Evolutionary conservation across 805 yeast genomes (phyloP), one percentile per base, ranked within the genome.

Genomic region (Myxozyma mucilagina): DNA sequence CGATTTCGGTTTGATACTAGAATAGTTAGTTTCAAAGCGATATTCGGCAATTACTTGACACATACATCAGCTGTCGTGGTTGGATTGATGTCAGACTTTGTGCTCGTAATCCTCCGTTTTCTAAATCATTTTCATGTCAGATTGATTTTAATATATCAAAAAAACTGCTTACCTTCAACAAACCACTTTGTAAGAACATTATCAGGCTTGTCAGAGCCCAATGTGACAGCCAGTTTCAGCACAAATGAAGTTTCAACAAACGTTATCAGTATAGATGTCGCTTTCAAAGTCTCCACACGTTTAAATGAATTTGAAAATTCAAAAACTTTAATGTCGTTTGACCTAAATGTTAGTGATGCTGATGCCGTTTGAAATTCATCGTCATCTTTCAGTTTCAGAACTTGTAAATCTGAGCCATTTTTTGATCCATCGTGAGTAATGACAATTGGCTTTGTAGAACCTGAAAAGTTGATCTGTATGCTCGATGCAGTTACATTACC

Each of bases 201-300:
- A 29, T 52, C 53, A 31, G 41, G 20, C 24, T 41, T 45, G 3
- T 11, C 20, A 4, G 35, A 29, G 8, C 16, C 56, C 13, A 57
- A 41, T 16, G 49, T 42, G 13, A 57, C 9, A 16, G 43, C 48
- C 13, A 63, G 16, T 35, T 61, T 52, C 45, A 62, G 31, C 4
- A 34, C 45, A 52, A 56, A 53, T 11, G 48, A 16, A 6, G 13
- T 24, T 36, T 64, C 60, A 18, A 42, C 47, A 36, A 63, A 59
- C 32, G 51, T 58, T 4, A 68, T 65, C 16, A 67, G 58, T 5
- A 54, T 16, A n/a, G 63, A 56, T 8, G 67, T 47, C 31, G 66
- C 67, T n/a, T 59, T 56, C 9, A 69, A 55, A 20, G 69, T 70
- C 16, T 74, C 75, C 0, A 69, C 67, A 24, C 65, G 67, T 13